phyloP scores from a whole-genome alignment of 495 filamentous ascomycete genomes.

The Penicillium maclennaniae region DNA sequence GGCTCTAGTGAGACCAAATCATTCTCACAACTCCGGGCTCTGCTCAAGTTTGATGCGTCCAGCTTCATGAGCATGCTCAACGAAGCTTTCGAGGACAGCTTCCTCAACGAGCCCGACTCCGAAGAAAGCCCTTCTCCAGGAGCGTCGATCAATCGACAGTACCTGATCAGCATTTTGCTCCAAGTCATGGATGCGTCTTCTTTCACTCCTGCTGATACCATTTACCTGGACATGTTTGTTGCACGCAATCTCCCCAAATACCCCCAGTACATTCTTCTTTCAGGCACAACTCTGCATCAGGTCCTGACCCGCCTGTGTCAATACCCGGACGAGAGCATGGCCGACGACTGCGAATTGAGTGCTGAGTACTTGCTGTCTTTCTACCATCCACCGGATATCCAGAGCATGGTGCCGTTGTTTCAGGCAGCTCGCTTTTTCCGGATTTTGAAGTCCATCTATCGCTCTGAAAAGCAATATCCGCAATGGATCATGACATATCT shows the following conservation, averaged over 20 bases:
- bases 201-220: slow-evolving; percentile 75
- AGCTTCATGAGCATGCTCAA: slow-evolving; percentile 95
- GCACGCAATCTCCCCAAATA: slow-evolving; percentile 95
- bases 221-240: slow-evolving; percentile 97
- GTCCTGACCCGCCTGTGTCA: slow-evolving; percentile 80
- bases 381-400: slow-evolving; percentile 82
- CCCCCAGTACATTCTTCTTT: slow-evolving; percentile 87
- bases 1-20: slow-evolving; percentile 61
- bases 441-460: slow-evolving; percentile 88
- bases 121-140: slow-evolving; percentile 40
- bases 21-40: slow-evolving; percentile 77
- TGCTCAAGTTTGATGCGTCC: slow-evolving; percentile 81
- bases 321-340: slow-evolving; percentile 74
- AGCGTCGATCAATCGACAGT: slow-evolving; percentile 80
- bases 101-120: slow-evolving; percentile 66
- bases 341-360: slow-evolving; percentile 92
- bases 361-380: slow-evolving; percentile 91
- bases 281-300: slow-evolving; percentile 77
- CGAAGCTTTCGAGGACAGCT: slow-evolving; percentile 94
- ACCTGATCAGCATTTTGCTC: slow-evolving; percentile 80
- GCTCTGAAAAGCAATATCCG: slow-evolving; percentile 72
- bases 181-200: slow-evolving; percentile 75
- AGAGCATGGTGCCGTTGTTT: slow-evolving; percentile 70
- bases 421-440: slow-evolving; percentile 81
- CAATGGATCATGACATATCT: slow-evolving; percentile 79